Evolutionary conservation across 2,329 filamentous ascomycete genomes (phyloP), one percentile per base, ranked within the genome.

Genomic region (Geoglossum cookeanum): DNA sequence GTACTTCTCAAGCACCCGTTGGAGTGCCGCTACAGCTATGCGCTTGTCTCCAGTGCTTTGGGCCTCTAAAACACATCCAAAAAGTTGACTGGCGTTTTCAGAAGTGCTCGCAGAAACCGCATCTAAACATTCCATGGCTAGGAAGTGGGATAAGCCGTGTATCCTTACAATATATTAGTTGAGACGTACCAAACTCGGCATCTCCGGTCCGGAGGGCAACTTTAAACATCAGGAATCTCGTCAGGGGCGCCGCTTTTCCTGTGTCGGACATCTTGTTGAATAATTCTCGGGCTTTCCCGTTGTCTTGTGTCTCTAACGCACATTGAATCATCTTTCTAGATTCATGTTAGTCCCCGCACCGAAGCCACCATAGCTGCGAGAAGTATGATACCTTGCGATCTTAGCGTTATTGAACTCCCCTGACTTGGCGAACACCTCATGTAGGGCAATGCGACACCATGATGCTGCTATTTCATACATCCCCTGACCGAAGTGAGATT

Each of bases 41-140:
- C 71, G 60, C 55, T 77, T 81, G 60, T 87, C 78, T 0, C 81
- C 79, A 0, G 72, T 71, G 60, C 80, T 74, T 55, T 89, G 81
- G 2, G 87, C 84, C 66, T 94, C 87, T 32, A 87, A 71, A 27
- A 87, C 79, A 63, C 89, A 95, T 0, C 87, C 85, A 61, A 90
- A 88, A 0, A 96, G 72, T 48, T 88, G 78, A 13, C 80, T 79
- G 22, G 74, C 72, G 37, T 82, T 77, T 27, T 76, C 74, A 0
- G 71, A 66, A 0, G 74, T 72, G 5, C 72, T 66, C n/a, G 73
- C 73, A 57, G 75, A 76, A 30, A 95, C 70, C 1, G 70, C 67
- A 30, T 79, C 71, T 1, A 94, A 75, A 64, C 83, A 87, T 51
- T 80, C 74, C 22, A 72, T 68, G n/a, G 83, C 83, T 66, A 76